These are phyloP conservation scores for Trametes cubensis DNA, from an alignment of 768 basidiomycete species.

Conservation along the genomic window DNA sequence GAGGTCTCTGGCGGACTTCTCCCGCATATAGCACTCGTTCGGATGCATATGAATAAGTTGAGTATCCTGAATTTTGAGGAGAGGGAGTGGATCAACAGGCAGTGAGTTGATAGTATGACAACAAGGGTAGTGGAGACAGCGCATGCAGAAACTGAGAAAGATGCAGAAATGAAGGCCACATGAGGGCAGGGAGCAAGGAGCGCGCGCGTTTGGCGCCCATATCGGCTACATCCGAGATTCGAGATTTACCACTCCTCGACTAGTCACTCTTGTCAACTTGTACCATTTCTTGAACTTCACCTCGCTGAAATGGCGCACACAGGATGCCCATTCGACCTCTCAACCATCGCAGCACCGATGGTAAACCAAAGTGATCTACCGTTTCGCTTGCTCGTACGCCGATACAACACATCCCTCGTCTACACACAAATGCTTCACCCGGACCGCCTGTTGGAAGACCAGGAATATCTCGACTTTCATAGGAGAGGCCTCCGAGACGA, in stretches of 20 bases:
- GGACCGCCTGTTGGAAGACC: conserved; percentile 60
- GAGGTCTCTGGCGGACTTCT: not conserved
- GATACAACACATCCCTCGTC: conserved; percentile 64
- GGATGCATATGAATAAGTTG: not conserved
- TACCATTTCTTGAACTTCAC: too few species aligned
- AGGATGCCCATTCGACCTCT: conserved; percentile 3
- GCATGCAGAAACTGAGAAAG: not conserved
- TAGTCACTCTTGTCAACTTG: too few species aligned
- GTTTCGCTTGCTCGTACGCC: conserved; percentile 63
- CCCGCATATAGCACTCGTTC: conserved; percentile 36
- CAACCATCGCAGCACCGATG: conserved; percentile 70
- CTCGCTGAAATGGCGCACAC: not conserved
- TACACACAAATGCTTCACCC: conserved; percentile 82
- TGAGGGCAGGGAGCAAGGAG: not conserved
- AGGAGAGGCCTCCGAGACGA: conserved; percentile 53
- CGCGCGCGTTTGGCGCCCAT: too few species aligned
- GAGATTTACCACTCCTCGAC: too few species aligned
- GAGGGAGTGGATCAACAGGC: too few species aligned
- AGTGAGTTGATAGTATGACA: not conserved
- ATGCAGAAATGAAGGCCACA: not conserved
- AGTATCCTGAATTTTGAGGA: too few species aligned
- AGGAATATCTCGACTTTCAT: conserved; percentile 65
- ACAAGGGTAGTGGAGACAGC: conserved; percentile 2
- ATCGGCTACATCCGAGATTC: too few species aligned
- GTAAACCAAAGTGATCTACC: conserved; percentile 80